Conservation (phyloP, 225 moss, liverwort and hornwort genomes). For the Thuidium tamariscinum region DNA sequence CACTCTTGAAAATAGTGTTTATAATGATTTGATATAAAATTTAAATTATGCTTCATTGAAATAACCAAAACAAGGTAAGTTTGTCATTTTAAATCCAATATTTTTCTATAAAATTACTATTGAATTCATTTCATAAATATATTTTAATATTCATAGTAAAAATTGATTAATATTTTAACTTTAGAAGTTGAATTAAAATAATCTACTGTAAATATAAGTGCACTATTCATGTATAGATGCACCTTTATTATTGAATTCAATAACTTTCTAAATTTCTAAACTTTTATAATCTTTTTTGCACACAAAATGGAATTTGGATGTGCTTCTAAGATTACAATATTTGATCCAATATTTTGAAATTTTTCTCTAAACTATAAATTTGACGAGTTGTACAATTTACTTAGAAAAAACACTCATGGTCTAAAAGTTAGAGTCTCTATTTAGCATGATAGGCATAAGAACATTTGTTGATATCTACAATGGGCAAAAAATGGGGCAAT, state of each 20-base stretch:
- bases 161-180: not conserved
- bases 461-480: not conserved
- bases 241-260: no score
- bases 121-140: not conserved
- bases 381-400: no score
- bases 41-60: not conserved
- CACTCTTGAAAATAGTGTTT: not conserved
- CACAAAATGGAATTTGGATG: not conserved
- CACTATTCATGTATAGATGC: not conserved
- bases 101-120: not conserved
- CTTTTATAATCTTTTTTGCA: rapidly evolving
- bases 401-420: no score
- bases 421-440: not conserved
- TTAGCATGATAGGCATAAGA: rapidly evolving
- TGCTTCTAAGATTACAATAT: not conserved
- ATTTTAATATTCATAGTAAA: not conserved
- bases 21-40: not conserved
- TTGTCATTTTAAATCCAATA: not conserved
- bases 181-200: not conserved
- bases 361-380: not conserved
- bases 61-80: not conserved
- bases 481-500: not conserved
- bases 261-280: no score
- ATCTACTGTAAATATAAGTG: no score
- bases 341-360: not conserved